Conservation (phyloP, 257 asterid genomes). For the Solanum verrucosum region DNA sequence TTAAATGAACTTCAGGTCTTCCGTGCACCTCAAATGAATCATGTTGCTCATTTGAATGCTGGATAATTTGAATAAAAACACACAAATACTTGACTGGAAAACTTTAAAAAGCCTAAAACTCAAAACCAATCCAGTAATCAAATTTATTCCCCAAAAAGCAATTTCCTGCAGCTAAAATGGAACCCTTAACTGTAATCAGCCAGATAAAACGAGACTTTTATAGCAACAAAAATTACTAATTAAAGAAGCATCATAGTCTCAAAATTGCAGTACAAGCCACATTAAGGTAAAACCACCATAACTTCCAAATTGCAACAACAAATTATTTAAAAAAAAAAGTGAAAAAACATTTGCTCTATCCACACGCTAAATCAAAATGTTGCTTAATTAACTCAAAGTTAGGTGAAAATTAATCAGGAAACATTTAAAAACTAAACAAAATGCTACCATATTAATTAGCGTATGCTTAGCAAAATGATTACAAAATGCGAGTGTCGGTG, state of each 20-base stretch:
- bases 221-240: neutral
- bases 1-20: neutral
- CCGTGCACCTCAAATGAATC: neutral
- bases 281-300: neutral
- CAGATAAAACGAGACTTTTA: neutral
- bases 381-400: neutral
- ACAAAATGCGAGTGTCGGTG: neutral
- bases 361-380: neutral
- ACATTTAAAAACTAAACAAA: neutral
- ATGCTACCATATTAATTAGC: neutral
- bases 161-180: neutral
- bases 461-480: neutral
- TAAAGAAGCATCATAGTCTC: neutral
- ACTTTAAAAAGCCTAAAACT: neutral
- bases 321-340: neutral
- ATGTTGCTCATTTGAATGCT: neutral
- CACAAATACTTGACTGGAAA: neutral
- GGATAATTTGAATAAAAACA: neutral
- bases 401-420: neutral
- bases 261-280: neutral
- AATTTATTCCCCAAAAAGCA: neutral
- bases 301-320: neutral
- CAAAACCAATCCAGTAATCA: neutral
- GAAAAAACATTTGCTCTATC: neutral
- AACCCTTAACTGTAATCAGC: neutral